Evolutionary conservation across 352 stramenopile genomes (phyloP).

Genomic region (Elongisporangium prolatum): DNA sequence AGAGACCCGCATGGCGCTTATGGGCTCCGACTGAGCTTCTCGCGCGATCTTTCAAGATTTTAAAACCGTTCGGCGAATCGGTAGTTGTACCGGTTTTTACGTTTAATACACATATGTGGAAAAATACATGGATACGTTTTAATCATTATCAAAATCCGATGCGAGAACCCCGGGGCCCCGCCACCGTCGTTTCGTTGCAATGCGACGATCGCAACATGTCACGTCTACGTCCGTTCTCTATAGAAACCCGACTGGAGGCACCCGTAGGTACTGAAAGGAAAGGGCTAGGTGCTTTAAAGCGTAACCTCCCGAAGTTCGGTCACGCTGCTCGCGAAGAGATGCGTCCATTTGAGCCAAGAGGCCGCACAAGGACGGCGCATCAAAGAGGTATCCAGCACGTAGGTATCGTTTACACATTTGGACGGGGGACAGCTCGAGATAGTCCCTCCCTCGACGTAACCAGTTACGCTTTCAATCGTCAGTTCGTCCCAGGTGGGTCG

Average conservation of each 20-base stretch:
- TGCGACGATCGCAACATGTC: neutral
- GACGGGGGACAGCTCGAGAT: neutral
- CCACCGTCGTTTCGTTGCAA: neutral
- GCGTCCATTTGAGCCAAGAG: neutral
- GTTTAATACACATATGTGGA: neutral
- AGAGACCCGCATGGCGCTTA: constrained; percentile 5
- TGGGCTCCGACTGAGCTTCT: constrained; percentile 11
- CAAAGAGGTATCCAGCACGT: neutral
- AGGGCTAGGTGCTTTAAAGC: neutral
- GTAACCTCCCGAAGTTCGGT: neutral
- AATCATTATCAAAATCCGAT: neutral
- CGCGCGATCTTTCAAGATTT: constrained; percentile 13
- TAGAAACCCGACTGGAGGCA: neutral
- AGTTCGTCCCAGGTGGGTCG: neutral
- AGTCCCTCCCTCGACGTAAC: neutral
- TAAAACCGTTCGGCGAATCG: neutral
- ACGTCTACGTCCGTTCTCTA: neutral
- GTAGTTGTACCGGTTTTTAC: neutral
- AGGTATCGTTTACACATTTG: neutral
- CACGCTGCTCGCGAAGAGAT: neutral
- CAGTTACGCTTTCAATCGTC: neutral
- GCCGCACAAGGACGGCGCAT: neutral
- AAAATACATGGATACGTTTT: neutral
- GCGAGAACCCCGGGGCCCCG: neutral
- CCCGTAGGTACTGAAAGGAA: neutral